phyloP scores from a whole-genome alignment of 225 moss, liverwort and hornwort species.

The Takakia lepidozioides region DNA sequence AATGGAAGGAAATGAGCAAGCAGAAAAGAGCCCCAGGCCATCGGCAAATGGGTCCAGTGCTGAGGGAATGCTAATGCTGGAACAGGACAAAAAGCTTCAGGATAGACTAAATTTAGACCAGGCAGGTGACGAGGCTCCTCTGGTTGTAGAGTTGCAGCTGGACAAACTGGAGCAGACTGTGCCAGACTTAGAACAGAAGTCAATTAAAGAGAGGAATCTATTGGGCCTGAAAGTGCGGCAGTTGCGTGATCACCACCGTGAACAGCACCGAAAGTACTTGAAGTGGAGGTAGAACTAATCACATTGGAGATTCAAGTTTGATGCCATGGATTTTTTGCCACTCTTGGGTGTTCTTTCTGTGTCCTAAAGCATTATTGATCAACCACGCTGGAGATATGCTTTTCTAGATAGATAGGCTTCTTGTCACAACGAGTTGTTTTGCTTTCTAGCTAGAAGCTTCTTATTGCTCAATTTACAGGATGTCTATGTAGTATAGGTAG shows the following conservation, averaged over 20 bases:
- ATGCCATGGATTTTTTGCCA: too few relatives aligned
- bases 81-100: conserved; percentile 47
- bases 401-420: neutral
- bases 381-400: too few relatives aligned
- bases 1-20: conserved; percentile 9
- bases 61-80: conserved; percentile 30
- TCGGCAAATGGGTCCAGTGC: conserved; percentile 9
- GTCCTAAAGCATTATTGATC: too few relatives aligned
- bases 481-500: too few relatives aligned
- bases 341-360: too few relatives aligned
- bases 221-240: conserved; percentile 53
- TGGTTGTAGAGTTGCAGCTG: too few relatives aligned
- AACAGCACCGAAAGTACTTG: conserved; percentile 71
- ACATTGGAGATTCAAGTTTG: neutral
- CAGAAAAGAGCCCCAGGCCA: conserved; percentile 12
- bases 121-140: too few relatives aligned
- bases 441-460: too few relatives aligned
- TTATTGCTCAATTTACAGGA: too few relatives aligned
- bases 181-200: conserved; percentile 10
- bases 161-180: too few relatives aligned
- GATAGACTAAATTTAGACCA: too few relatives aligned
- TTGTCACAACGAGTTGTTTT: too few relatives aligned
- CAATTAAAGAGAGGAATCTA: conserved; percentile 29
- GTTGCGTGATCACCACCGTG: conserved; percentile 67
- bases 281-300: conserved; percentile 58